Evolutionary conservation across 2,329 filamentous ascomycete species (phyloP).

Genomic region (Paecilomyces sp.): DNA sequence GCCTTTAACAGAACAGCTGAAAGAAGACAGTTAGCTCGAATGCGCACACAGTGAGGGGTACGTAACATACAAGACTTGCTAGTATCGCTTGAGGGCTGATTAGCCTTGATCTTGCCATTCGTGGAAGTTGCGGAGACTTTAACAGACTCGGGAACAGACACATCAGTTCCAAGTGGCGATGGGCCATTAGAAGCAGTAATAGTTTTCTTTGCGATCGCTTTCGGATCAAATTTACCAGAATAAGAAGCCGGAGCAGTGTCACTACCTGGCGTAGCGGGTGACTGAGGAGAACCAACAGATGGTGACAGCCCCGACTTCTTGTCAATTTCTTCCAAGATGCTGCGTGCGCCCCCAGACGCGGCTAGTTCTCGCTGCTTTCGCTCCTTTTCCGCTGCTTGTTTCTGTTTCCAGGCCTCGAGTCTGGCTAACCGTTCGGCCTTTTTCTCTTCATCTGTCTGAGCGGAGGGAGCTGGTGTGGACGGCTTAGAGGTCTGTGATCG

Average conservation of each 20-base stretch:
- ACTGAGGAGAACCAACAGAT: conserved; percentile 43
- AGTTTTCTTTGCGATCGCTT: conserved; percentile 75
- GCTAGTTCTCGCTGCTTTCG: conserved; percentile 62
- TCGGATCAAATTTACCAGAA: conserved; percentile 77
- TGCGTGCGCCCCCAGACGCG: conserved; percentile 57
- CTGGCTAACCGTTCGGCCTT: conserved; percentile 75
- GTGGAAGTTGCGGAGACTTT: conserved; percentile 38
- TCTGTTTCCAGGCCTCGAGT: conserved; percentile 87
- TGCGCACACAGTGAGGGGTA: neutral
- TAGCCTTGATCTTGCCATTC: conserved; percentile 33
- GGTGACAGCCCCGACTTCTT: conserved; percentile 56
- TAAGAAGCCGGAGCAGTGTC: conserved; percentile 51
- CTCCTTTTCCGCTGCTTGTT: conserved; percentile 67
- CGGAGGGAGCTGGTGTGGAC: conserved; percentile 35
- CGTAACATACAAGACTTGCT: conserved; percentile 33
- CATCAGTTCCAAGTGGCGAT: conserved; percentile 50
- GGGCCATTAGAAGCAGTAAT: conserved; percentile 51
- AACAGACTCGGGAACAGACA: conserved; percentile 42
- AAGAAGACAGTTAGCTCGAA: conserved; percentile 11
- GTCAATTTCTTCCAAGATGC: conserved; percentile 66
- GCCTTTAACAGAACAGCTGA: conserved; percentile 55
- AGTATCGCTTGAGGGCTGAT: conserved; percentile 36
- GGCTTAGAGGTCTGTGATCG: conserved; percentile 47
- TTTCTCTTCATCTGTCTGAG: conserved; percentile 63
- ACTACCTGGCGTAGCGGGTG: conserved; percentile 43